Percentiles rank a stretch among this genome's conserved stretches.
phyloP scores from a whole-genome alignment of 2,329 filamentous ascomycete species.

The Aureobasidium subglaciale region DNA sequence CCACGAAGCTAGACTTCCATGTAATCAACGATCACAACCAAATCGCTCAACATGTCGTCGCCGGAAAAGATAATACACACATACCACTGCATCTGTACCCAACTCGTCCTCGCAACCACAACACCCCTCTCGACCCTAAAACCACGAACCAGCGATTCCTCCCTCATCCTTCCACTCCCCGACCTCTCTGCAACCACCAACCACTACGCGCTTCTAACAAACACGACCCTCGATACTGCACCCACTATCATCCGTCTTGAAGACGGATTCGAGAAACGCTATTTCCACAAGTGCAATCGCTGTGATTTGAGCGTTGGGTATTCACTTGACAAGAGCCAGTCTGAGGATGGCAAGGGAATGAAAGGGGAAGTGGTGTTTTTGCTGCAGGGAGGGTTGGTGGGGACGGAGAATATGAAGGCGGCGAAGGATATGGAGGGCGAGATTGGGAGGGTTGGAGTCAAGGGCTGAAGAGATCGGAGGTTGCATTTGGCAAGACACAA shows the following conservation, averaged over 20 bases:
- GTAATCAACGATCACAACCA: background rate
- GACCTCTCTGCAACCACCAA: background rate
- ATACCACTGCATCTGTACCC: conserved; percentile 60
- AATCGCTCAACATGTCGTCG: background rate
- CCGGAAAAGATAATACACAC: conserved; percentile 36
- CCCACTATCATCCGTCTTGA: conserved; percentile 29
- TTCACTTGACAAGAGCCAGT: conserved; percentile 50
- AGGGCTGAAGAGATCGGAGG: conserved; percentile 10
- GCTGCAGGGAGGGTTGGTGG: conserved; percentile 52
- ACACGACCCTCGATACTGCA: conserved; percentile 41
- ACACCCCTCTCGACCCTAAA: conserved; percentile 37
- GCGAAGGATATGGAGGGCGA: conserved; percentile 28
- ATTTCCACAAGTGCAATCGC: conserved; percentile 51
- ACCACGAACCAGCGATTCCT: background rate
- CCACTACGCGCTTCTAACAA: conserved; percentile 48
- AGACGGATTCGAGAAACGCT: conserved; percentile 62
- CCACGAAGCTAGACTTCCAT: background rate
- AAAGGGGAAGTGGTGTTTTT: conserved; percentile 51
- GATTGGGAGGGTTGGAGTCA: conserved; percentile 10
- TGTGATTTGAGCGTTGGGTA: conserved; percentile 59
- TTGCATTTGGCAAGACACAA: too few species aligned
- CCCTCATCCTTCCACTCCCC: conserved; percentile 7
- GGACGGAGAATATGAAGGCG: conserved; percentile 49
- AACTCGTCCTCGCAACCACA: conserved; percentile 56
- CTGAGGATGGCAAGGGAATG: conserved; percentile 28